Percentiles rank a stretch among this genome's conserved stretches.
Evolutionary conservation across 306 rosid genomes (phyloP).

Genomic region (Casuarina cunninghamiana): DNA sequence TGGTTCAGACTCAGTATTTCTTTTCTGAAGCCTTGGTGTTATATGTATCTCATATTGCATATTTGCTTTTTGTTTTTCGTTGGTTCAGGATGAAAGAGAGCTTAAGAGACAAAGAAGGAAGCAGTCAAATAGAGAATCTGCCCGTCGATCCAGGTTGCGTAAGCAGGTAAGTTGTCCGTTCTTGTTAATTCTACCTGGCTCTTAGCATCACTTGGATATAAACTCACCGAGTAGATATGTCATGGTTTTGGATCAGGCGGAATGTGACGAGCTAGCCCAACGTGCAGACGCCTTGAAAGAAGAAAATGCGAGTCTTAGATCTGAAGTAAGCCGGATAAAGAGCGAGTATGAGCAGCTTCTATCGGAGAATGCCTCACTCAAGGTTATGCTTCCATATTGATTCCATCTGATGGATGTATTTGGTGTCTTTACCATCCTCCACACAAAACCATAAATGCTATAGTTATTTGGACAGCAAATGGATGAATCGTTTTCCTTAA

Average conservation of each 20-base stretch:
- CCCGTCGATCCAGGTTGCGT: constrained; percentile 96
- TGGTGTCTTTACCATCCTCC: constrained; percentile 7
- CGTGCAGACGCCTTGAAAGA: constrained; percentile 86
- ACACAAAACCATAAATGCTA: neutral
- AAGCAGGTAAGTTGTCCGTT: constrained; percentile 63
- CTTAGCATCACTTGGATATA: constrained; percentile 23
- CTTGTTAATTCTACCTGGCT: constrained; percentile 19
- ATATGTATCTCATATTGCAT: neutral
- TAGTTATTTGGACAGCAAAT: neutral
- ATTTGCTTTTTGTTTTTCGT: constrained; percentile 2
- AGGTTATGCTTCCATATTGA: constrained; percentile 56
- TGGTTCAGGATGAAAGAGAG: constrained; percentile 92
- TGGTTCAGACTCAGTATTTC: neutral
- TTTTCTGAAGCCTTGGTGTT: neutral
- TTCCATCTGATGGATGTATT: constrained; percentile 14
- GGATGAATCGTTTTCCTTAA: neutral
- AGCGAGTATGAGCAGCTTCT: constrained; percentile 86
- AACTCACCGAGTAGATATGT: constrained; percentile 10
- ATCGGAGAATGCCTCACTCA: constrained; percentile 80
- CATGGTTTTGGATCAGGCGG: constrained; percentile 59
- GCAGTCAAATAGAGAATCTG: constrained; percentile 98
- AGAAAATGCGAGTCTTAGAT: constrained; percentile 77
- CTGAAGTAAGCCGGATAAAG: constrained; percentile 79
- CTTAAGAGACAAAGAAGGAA: constrained; percentile 90
- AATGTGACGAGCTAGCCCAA: constrained; percentile 93